These are phyloP conservation scores for Jaminaea rosea DNA, from an alignment of 1,284 basidiomycete species.

Conservation along the genomic window DNA sequence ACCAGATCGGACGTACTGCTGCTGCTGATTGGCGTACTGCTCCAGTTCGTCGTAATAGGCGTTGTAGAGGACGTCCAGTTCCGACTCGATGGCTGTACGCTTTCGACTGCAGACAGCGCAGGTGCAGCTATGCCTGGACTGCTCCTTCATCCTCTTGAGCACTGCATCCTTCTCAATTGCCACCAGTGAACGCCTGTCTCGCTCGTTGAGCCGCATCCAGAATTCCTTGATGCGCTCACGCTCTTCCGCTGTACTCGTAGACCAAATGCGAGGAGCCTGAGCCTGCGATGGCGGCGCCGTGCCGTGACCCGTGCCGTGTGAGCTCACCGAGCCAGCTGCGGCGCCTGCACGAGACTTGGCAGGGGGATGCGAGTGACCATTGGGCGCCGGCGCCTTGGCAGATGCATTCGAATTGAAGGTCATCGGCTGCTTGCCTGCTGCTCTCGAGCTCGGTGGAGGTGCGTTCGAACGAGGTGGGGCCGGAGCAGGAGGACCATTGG, in stretches of 20 bases:
- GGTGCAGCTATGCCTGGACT: slow-evolving; percentile 87
- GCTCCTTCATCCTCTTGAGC: slow-evolving; percentile 95
- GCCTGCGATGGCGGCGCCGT: slow-evolving; percentile 6
- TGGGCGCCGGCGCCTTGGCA: slow-evolving; percentile 28
- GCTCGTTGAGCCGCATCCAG: slow-evolving; percentile 81
- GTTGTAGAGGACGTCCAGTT: slow-evolving; percentile 97
- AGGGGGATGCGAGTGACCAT: slow-evolving; percentile 35
- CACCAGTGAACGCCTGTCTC: slow-evolving; percentile 79
- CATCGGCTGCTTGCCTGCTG: slow-evolving; percentile 70
- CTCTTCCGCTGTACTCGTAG: slow-evolving; percentile 81
- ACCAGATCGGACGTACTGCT: slow-evolving; percentile 77
- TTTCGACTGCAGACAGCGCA: slow-evolving; percentile 96
- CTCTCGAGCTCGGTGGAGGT: slow-evolving; percentile 56
- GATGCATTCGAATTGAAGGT: slow-evolving; percentile 22
- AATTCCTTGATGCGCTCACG: slow-evolving; percentile 94
- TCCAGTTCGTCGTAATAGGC: slow-evolving; percentile 99
- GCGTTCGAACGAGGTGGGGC: slow-evolving; percentile 12
- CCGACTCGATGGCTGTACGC: slow-evolving; percentile 94
- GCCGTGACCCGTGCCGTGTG: background rate
- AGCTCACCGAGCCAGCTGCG: slow-evolving; percentile 48
- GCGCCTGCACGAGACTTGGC: slow-evolving; percentile 50
- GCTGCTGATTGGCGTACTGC: slow-evolving; percentile 93
- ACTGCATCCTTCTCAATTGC: slow-evolving; percentile 96
- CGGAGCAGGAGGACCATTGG: slow-evolving; percentile 23
- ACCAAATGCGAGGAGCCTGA: slow-evolving; percentile 23